A percentile compares a stretch with the other conserved stretches of the same genome.
Evolutionary conservation across 768 basidiomycete species (phyloP).

Genomic region (Megacollybia marginata): DNA sequence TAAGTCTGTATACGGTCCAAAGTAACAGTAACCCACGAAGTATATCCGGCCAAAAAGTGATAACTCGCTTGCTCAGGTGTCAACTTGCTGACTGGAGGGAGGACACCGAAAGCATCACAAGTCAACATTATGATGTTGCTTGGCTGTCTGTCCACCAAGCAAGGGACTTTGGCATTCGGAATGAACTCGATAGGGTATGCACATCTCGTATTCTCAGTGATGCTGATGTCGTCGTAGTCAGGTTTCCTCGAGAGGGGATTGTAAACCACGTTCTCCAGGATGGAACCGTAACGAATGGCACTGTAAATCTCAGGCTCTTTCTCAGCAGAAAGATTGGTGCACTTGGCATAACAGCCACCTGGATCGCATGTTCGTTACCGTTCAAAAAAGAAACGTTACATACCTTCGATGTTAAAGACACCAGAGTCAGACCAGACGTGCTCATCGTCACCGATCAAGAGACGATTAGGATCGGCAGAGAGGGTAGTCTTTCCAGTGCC

Average conservation of each 20-base stretch:
- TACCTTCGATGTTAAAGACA: constrained; percentile 96
- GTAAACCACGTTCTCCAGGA: constrained; percentile 99
- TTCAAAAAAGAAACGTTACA: no score
- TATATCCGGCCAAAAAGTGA: constrained; percentile 96
- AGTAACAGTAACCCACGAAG: constrained; percentile 48
- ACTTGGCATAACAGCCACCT: constrained; percentile 96
- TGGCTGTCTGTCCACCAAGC: constrained; percentile 79
- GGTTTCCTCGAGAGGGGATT: constrained; percentile 73
- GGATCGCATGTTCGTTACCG: no score
- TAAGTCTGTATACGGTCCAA: no score
- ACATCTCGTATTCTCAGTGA: constrained; percentile 99
- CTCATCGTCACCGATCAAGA: constrained; percentile 97
- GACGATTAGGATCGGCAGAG: constrained; percentile 89
- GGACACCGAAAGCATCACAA: constrained; percentile 96
- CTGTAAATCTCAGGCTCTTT: constrained; percentile 98
- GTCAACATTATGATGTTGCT: constrained; percentile 96
- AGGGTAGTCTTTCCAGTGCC: constrained; percentile 99
- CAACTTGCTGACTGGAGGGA: constrained; percentile 91
- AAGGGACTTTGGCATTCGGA: constrained; percentile 91
- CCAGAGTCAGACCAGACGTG: constrained; percentile 99
- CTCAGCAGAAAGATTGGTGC: constrained; percentile 91
- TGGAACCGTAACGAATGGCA: constrained; percentile 91
- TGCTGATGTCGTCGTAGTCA: constrained; percentile 94
- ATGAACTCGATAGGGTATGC: constrained; percentile 99
- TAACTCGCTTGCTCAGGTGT: constrained; percentile 94